Base-by-base conservation (phyloP, 2,329 filamentous ascomycete species). In the Lasiodiplodia sp. region DNA sequence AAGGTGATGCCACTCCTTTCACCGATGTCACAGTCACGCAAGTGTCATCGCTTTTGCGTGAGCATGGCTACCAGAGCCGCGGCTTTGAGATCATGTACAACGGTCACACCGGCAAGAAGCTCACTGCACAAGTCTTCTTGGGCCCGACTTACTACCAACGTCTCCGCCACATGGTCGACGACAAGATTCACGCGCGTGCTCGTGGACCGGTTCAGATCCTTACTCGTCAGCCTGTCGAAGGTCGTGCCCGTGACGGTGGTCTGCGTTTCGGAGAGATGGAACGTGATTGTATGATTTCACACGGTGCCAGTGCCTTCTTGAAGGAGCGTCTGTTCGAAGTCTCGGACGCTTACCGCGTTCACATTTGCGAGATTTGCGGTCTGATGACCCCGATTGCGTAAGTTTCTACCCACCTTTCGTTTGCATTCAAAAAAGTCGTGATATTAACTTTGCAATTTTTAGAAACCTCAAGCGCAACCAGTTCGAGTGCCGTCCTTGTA, bases 221-320 rank as follows among this genome's bases (percentile, higher is more conserved):
- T 83, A 99, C 96, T 2, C 88, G 96, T 69, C 96, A 99, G 81
- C 96, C 96, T 21, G 96, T 99, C 16, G 96, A 99, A 83, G 96
- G 96, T 91, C 92, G 96, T 88, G 96, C 96, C 3, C 87, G 96
- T 82, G 96, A 99, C 79, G 96, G 96, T 87, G 96, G 96, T 85
- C 87, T 99, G 55, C 95, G 96, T 79, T 99, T 99, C 89, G 96
- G 96, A 90, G 96, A 99, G 86, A 99, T 99, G 96, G 96, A 99
- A 83, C 95, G 96, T 84, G 96, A 99, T 88, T 99, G 96, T 81
- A 99, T 99, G 96, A 99, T 99, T 85, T 94, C 96, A n/a, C 96
- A 99, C 80, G 96, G 96, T 78, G 96, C 96, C 3, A 95, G 93
- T 67, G 91, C 94, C 1, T 99, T 99, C 87, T 83, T 99, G 78